Conservation (phyloP, 495 filamentous ascomycete species). For the Recurvomyces mirabilis region DNA sequence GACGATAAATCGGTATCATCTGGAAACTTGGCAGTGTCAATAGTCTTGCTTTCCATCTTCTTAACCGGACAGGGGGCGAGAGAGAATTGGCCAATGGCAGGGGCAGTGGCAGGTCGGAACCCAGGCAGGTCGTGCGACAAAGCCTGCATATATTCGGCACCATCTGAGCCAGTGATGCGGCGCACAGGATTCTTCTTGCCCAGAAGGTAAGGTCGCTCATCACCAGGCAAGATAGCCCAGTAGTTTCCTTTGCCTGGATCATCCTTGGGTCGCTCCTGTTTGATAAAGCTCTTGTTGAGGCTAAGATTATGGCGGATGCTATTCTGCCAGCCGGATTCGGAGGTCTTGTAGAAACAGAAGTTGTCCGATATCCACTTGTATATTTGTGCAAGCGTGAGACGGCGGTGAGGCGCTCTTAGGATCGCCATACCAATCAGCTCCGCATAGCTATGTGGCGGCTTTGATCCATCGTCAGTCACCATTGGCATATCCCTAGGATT, state of each 20-base stretch:
- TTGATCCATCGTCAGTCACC: slow-evolving; percentile 76
- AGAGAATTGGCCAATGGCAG: slow-evolving; percentile 33
- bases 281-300: slow-evolving; percentile 92
- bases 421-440: slow-evolving; percentile 97
- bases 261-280: slow-evolving; percentile 91
- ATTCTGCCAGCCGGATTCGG: slow-evolving; percentile 91
- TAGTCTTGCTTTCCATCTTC: slow-evolving; percentile 21
- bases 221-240: slow-evolving; percentile 83
- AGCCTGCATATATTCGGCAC: slow-evolving; percentile 23
- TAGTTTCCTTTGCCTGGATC: slow-evolving; percentile 98
- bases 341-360: slow-evolving; percentile 72
- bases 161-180: slow-evolving; percentile 38
- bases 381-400: slow-evolving; percentile 87
- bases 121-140: slow-evolving; percentile 19
- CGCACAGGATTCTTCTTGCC: slow-evolving; percentile 71
- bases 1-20: slow-evolving; percentile 62
- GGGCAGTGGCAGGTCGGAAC: slow-evolving; percentile 22
- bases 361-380: slow-evolving; percentile 99
- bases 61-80: slow-evolving; percentile 30
- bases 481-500: slow-evolving; percentile 65
- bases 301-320: slow-evolving; percentile 98
- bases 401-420: slow-evolving; percentile 68
- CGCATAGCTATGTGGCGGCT: slow-evolving; percentile 87
- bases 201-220: slow-evolving; percentile 78
- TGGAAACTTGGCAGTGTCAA: slow-evolving; percentile 38